Evolutionary conservation across 495 filamentous ascomycete species (phyloP).

Genomic region (Gamarada debralockiae): DNA sequence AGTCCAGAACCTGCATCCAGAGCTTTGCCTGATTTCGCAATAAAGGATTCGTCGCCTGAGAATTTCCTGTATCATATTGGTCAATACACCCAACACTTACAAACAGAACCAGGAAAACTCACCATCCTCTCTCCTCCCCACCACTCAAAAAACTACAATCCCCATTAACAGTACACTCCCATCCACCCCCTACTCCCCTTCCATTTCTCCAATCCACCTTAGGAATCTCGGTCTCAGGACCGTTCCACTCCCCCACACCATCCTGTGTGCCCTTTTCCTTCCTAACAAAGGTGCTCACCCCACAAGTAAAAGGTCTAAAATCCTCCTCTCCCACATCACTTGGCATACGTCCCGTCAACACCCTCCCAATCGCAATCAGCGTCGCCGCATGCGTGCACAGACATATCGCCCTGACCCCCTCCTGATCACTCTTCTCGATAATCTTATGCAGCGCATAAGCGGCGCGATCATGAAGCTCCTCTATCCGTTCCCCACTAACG

Average conservation of each 20-base stretch:
- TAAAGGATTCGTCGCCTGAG: constrained; percentile 70
- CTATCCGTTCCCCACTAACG: constrained; percentile 69
- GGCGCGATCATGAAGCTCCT: constrained; percentile 73
- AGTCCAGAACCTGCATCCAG: constrained; percentile 29
- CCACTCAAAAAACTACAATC: constrained; percentile 74
- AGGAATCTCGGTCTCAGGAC: constrained; percentile 37
- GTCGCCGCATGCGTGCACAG: constrained; percentile 90
- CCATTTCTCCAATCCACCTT: constrained; percentile 53
- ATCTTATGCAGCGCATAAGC: constrained; percentile 66
- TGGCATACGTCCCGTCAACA: constrained; percentile 73
- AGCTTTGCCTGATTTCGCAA: constrained; percentile 22
- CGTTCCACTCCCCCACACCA: constrained; percentile 26
- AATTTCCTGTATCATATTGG: constrained; percentile 55
- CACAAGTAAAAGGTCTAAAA: constrained; percentile 83
- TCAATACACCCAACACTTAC: constrained; percentile 11
- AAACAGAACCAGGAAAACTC: constrained; percentile 32
- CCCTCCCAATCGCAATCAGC: constrained; percentile 79
- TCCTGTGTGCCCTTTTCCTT: constrained; percentile 13
- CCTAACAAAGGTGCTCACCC: constrained; percentile 54
- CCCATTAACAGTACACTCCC: constrained; percentile 74
- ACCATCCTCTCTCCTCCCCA: constrained; percentile 91
- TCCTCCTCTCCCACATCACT: constrained; percentile 65
- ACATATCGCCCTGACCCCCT: constrained; percentile 60
- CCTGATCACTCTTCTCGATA: constrained; percentile 65
- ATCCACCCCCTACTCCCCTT: constrained; percentile 72